phyloP scores from a whole-genome alignment of 495 filamentous ascomycete species.

The Trichoderma gamsii region DNA sequence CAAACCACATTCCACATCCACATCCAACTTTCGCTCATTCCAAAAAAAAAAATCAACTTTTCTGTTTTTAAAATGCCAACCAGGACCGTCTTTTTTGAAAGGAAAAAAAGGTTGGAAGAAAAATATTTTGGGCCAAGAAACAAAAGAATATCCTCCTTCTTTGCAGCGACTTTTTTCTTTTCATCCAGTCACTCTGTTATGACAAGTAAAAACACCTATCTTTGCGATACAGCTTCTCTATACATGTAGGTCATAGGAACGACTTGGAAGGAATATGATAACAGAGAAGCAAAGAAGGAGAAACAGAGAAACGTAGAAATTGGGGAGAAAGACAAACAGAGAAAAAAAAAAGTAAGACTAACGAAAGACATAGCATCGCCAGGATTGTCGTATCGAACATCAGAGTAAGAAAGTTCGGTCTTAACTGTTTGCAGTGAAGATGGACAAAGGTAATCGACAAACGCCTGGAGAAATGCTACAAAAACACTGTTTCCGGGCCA shows the following conservation, averaged over 20 bases:
- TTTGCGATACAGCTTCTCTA: neutral
- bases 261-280: neutral
- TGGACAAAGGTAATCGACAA: constrained; percentile 2
- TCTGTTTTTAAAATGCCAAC: constrained; percentile 9
- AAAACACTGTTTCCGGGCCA: constrained; percentile 12
- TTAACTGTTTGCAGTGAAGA: constrained; percentile 7
- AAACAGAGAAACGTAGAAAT: neutral
- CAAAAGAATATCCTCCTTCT: neutral
- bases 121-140: neutral
- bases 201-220: neutral
- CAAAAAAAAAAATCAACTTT: constrained; percentile 27
- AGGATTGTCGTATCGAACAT: constrained; percentile 9
- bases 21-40: constrained; percentile 21
- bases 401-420: constrained; percentile 6
- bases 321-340: neutral
- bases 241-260: neutral
- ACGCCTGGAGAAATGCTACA: constrained; percentile 13
- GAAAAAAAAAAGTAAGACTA: constrained; percentile 7
- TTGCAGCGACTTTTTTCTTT: neutral
- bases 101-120: neutral
- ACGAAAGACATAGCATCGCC: constrained; percentile 9
- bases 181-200: neutral
- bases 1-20: constrained; percentile 7
- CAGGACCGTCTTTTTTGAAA: constrained; percentile 2
- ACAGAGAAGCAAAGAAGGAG: neutral